A percentile compares a stretch with the other conserved stretches of the same genome.
Evolutionary conservation across 179 eudicot genomes (phyloP).

Genomic region (Pouteria campechiana): DNA sequence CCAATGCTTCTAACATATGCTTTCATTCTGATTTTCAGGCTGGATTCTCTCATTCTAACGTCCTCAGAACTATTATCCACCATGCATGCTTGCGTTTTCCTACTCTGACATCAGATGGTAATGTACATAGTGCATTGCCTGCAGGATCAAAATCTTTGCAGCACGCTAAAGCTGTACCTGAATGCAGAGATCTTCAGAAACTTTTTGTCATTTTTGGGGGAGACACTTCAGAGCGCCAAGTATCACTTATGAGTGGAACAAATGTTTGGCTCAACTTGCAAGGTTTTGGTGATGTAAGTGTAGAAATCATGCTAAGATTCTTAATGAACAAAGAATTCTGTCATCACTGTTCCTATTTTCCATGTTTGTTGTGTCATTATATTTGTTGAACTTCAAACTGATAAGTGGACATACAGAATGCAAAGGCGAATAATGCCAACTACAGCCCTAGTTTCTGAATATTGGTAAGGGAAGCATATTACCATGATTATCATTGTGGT

Average conservation of each 20-base stretch:
- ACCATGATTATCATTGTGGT: too few relatives aligned
- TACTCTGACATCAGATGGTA: constrained; percentile 19
- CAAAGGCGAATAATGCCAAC: too few relatives aligned
- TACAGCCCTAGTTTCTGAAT: too few relatives aligned
- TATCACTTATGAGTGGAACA: constrained; percentile 93
- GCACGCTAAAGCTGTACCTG: constrained; percentile 9
- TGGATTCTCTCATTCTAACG: constrained; percentile 80
- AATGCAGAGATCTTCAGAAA: constrained; percentile 23
- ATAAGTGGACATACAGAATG: too few relatives aligned
- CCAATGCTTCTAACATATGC: constrained; percentile 2
- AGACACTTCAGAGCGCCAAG: constrained; percentile 89
- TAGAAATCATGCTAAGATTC: too few relatives aligned
- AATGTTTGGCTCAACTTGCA: constrained; percentile 91
- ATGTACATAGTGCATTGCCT: constrained; percentile 16
- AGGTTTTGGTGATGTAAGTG: constrained; percentile 68
- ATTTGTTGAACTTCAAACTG: too few relatives aligned
- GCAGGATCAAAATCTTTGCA: constrained; percentile 18
- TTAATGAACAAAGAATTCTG: too few relatives aligned
- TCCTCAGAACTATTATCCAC: constrained; percentile 58
- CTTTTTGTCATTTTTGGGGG: constrained; percentile 89
- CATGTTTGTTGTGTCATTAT: too few relatives aligned
- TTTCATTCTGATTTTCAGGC: constrained; percentile 34
- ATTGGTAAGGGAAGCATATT: too few relatives aligned
- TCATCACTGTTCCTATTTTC: too few relatives aligned
- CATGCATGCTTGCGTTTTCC: constrained; percentile 72